These are phyloP conservation scores for Fagopyrum tataricum DNA, from an alignment of 148 eudicot genomes.

Conservation along the genomic window DNA sequence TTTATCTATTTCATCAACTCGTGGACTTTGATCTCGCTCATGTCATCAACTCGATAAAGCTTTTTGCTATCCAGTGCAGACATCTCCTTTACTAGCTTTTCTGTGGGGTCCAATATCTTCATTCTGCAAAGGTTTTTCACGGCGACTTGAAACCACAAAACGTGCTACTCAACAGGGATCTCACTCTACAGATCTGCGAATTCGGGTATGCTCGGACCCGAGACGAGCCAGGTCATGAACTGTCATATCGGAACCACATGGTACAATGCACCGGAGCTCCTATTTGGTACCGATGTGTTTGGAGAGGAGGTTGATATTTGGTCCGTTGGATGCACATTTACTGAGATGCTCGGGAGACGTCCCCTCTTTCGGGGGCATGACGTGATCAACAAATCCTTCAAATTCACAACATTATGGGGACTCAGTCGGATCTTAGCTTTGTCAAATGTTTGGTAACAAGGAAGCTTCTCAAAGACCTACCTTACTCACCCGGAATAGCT, in stretches of 20 bases:
- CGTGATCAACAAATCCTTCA: constrained; percentile 18
- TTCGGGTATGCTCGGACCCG: constrained; percentile 31
- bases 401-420: constrained; percentile 21
- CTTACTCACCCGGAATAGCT: neutral
- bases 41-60: constrained; percentile 23
- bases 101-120: constrained; percentile 31
- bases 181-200: constrained; percentile 33
- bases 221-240: neutral
- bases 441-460: constrained; percentile 17
- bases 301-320: constrained; percentile 35
- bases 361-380: constrained; percentile 28
- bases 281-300: constrained; percentile 19
- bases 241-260: constrained; percentile 26
- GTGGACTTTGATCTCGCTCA: constrained; percentile 41
- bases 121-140: constrained; percentile 25
- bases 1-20: constrained; percentile 38
- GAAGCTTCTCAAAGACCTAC: constrained; percentile 11
- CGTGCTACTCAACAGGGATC: constrained; percentile 31
- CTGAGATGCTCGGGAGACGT: constrained; percentile 30
- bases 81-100: constrained; percentile 32
- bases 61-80: constrained; percentile 27
- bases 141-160: constrained; percentile 26
- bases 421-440: constrained; percentile 15
- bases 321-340: constrained; percentile 42
- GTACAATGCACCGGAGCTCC: constrained; percentile 42